Evolutionary conservation across 129 eudicot species (phyloP), one percentile per base, ranked within the genome.

Genomic region (Chrysanthemum lavandulifolium): DNA sequence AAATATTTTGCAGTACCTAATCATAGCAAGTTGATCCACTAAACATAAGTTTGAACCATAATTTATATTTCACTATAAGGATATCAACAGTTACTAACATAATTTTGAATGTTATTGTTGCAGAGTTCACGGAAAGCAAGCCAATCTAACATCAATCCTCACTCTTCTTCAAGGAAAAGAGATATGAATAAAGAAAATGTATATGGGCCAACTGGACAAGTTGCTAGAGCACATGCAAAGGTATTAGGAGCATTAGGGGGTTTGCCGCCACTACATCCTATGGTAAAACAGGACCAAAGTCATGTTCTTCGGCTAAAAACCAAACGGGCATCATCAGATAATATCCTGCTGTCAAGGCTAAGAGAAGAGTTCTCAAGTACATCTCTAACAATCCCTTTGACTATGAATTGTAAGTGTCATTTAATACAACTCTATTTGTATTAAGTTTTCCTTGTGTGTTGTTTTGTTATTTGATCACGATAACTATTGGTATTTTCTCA

Each of bases 171-270:
- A 74, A 79, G 77, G 75, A 47, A 50, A 68, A 73, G 79, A 72
- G 57, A 61, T 40, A 91, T 91, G 97, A 75, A 84, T 73, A 84
- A 68, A 74, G 92, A 82, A 80, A 91, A 85, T 52, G 81, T 43
- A 67, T 65, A 80, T 59, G 82, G 53, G 58, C 73, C 85, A 27
- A 45, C 82, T 48, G 80, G 66, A 62, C 85, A 96, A 50, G 70
- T 90, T 62, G 90, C 97, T 61, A 80, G 96, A 86, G 90, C 97
- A 69, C 83, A 86, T 56, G 91, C 97, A 10, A 90, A 88, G 78
- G 78, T 77, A 14, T 73, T 86, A 64, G 87, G 82, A 13, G 49
- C 73, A 57, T 72, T 83, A 69, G 82, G 82, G 73, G 85, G 78
- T 69, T 76, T 90, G 78, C 95, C 93, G 14, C 88, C 88, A 45